Conservation (phyloP, 257 asterid species). For the Verbena officinalis region DNA sequence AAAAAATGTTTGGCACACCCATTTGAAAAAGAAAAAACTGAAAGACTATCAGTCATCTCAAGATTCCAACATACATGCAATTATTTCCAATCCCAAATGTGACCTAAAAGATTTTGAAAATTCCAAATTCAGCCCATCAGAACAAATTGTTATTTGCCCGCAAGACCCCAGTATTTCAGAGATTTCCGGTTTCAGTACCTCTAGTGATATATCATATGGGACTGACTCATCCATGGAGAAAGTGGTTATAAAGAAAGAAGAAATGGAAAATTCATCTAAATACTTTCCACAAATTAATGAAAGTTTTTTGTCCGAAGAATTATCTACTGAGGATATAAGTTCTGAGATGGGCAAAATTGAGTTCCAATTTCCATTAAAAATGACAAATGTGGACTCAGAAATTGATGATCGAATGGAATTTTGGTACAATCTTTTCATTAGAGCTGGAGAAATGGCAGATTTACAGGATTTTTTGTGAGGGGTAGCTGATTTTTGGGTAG, state of each 20-base stretch:
- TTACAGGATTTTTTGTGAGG: constrained; percentile 49
- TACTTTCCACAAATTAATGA: not conserved
- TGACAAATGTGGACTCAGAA: not conserved
- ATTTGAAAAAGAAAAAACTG: not conserved
- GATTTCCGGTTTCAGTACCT: not conserved
- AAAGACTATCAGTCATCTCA: not conserved
- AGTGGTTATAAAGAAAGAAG: not conserved
- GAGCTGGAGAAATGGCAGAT: constrained; percentile 53
- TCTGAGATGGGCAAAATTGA: not conserved
- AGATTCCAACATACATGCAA: constrained; percentile 21
- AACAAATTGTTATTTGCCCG: not conserved
- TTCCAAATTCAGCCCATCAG: not conserved
- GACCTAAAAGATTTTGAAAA: not conserved
- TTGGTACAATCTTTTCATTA: constrained; percentile 58
- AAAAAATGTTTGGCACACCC: not conserved
- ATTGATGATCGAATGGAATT: constrained; percentile 42
- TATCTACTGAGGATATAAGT: not conserved
- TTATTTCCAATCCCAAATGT: not conserved
- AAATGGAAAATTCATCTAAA: not conserved
- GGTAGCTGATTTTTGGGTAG: not conserved
- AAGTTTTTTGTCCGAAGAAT: not conserved
- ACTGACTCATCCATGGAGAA: not conserved
- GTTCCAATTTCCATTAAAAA: constrained; percentile 3
- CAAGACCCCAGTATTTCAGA: not conserved
- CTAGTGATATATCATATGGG: not conserved